These are phyloP conservation scores for Spergularia azorica DNA, from an alignment of 179 eudicot genomes.

Conservation along the genomic window DNA sequence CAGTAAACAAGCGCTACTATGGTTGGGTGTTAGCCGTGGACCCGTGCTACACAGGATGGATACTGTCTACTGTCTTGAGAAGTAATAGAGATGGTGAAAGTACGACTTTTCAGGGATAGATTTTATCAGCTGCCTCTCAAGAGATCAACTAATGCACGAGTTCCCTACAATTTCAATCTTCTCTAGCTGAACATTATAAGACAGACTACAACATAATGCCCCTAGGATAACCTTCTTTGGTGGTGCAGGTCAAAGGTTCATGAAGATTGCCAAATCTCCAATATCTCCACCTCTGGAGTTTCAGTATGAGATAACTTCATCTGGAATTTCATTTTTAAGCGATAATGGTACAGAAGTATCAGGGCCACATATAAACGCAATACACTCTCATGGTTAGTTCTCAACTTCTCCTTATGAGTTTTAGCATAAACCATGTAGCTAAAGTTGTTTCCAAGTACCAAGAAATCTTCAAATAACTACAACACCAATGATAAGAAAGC, in stretches of 20 bases:
- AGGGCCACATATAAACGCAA: constrained; percentile 67
- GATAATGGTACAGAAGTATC: constrained; percentile 66
- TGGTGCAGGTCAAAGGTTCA: constrained; percentile 59
- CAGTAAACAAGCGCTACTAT: too few relatives aligned
- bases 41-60: too few relatives aligned
- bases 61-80: too few relatives aligned
- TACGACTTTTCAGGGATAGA: too few relatives aligned
- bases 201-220: too few relatives aligned
- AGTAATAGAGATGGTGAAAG: too few relatives aligned
- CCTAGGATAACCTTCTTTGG: not conserved
- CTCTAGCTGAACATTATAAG: too few relatives aligned
- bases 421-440: not conserved
- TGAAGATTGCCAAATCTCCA: constrained; percentile 90
- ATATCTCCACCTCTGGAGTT: constrained; percentile 82
- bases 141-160: too few relatives aligned
- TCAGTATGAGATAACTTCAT: constrained; percentile 57
- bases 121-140: too few relatives aligned
- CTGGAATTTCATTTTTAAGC: constrained; percentile 59
- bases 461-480: not conserved
- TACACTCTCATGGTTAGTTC: constrained; percentile 50
- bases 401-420: not conserved
- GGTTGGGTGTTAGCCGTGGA: too few relatives aligned
- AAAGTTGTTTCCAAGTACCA: not conserved
- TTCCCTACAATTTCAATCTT: too few relatives aligned
- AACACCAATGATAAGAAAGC: too few relatives aligned